phyloP scores from a whole-genome alignment of 495 filamentous ascomycete genomes.

The Umbilicaria muhlenbergii region DNA sequence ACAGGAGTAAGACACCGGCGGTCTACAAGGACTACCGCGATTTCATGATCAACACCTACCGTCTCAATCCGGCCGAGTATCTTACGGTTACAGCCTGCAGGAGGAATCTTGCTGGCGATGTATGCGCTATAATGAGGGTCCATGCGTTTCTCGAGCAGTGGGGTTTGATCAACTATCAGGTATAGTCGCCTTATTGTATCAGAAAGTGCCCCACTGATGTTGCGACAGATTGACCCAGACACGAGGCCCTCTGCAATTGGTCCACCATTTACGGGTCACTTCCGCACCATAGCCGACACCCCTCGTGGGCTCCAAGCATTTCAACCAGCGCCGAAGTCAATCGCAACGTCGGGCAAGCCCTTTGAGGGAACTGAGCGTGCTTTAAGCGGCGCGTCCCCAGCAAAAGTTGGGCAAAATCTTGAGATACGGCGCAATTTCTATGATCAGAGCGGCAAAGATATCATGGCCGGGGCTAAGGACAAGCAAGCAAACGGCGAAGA shows the following conservation, averaged over 20 bases:
- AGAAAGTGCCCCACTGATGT: conserved; percentile 5
- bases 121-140: conserved; percentile 97
- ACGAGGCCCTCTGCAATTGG: conserved; percentile 89
- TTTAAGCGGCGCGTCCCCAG: conserved; percentile 41
- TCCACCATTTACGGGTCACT: conserved; percentile 93
- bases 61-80: conserved; percentile 88
- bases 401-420: conserved; percentile 71
- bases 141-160: conserved; percentile 98
- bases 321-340: conserved; percentile 70
- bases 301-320: conserved; percentile 88
- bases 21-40: conserved; percentile 98
- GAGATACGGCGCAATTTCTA: conserved; percentile 91
- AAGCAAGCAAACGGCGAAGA: conserved; percentile 66
- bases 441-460: conserved; percentile 78
- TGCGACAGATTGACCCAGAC: conserved; percentile 75
- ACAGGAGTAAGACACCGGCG: conserved; percentile 93
- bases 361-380: conserved; percentile 61
- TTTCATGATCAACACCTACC: conserved; percentile 99
- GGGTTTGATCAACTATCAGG: conserved; percentile 98
- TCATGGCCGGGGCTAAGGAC: conserved; percentile 36
- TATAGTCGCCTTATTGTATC: conserved; percentile 19
- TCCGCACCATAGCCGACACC: conserved; percentile 85
- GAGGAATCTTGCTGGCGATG: conserved; percentile 89
- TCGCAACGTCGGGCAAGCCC: conserved; percentile 56
- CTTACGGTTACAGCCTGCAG: conserved; percentile 95